Evolutionary conservation across 2,329 filamentous ascomycete genomes (phyloP).

Genomic region (Helotiales sp.): DNA sequence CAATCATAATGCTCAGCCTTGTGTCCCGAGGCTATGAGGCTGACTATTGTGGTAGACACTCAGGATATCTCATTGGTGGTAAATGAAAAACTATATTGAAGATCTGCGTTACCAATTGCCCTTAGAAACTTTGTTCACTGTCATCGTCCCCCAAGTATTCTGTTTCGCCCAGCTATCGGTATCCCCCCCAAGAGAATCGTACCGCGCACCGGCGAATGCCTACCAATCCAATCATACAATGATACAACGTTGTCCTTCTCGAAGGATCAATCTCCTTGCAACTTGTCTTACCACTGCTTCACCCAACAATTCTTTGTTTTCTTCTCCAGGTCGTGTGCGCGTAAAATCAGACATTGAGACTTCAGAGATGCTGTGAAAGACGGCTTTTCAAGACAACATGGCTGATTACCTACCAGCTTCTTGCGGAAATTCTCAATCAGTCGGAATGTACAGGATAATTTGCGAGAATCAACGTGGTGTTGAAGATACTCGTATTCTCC

Average conservation of each 20-base stretch:
- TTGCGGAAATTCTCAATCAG: too few species aligned
- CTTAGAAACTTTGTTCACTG: too few species aligned
- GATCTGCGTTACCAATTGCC: too few species aligned
- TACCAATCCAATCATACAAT: neutral
- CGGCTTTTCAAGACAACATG: too few species aligned
- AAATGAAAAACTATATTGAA: too few species aligned
- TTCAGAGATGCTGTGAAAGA: too few species aligned
- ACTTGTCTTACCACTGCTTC: neutral
- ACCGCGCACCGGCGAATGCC: neutral
- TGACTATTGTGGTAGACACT: neutral
- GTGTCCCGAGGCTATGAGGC: neutral
- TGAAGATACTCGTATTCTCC: too few species aligned
- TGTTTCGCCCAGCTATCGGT: neutral
- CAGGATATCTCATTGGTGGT: too few species aligned
- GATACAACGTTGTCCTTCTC: neutral
- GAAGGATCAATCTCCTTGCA: neutral
- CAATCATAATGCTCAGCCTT: conserved; percentile 2
- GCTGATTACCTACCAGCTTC: too few species aligned
- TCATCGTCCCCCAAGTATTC: neutral
- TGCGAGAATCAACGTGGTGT: too few species aligned
- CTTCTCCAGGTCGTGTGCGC: neutral
- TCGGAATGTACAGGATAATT: too few species aligned
- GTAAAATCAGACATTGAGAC: neutral
- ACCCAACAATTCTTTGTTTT: neutral
- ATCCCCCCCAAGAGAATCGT: neutral